A percentile compares a stretch with the other conserved stretches of the same genome.
These are phyloP conservation scores for Glycine latifolia DNA, from an alignment of 306 rosid genomes.

Conservation along the genomic window DNA sequence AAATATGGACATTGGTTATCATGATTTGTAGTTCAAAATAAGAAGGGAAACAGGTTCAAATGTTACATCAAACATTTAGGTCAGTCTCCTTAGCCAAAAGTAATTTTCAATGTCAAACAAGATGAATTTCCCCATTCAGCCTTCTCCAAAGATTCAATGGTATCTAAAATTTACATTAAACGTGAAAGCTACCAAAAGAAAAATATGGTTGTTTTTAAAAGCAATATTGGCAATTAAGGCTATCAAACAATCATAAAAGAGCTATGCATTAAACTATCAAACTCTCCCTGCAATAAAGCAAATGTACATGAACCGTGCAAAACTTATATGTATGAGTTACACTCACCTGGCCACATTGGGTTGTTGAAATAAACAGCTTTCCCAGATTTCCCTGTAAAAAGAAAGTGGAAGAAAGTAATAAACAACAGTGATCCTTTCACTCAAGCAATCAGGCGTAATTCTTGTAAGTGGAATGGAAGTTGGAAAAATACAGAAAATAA, in stretches of 20 bases:
- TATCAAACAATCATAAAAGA: conserved; percentile 31
- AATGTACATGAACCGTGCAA: conserved; percentile 13
- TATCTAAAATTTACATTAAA: conserved; percentile 8
- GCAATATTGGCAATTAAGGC: conserved; percentile 2
- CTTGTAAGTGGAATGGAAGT: too few relatives aligned
- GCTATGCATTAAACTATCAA: not conserved
- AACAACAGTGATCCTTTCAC: not conserved
- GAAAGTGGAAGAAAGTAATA: not conserved
- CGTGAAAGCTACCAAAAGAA: conserved; percentile 26
- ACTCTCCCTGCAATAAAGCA: conserved; percentile 8
- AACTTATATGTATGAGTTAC: not conserved
- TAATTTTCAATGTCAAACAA: conserved; percentile 1
- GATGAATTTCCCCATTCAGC: not conserved
- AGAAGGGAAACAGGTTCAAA: not conserved
- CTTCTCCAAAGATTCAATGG: not conserved
- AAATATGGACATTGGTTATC: not conserved
- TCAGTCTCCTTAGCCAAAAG: conserved; percentile 6
- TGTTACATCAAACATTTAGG: not conserved
- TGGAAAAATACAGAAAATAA: conserved; percentile 24
- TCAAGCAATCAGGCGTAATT: not conserved
- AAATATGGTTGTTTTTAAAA: not conserved
- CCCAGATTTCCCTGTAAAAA: conserved; percentile 59
- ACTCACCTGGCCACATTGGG: conserved; percentile 98
- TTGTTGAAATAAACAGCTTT: conserved; percentile 81
- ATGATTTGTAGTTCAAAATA: not conserved